A percentile compares a stretch with the other conserved stretches of the same genome.
Conservation (phyloP, 2,329 filamentous ascomycete species). For the Plenodomus biglobosus region DNA sequence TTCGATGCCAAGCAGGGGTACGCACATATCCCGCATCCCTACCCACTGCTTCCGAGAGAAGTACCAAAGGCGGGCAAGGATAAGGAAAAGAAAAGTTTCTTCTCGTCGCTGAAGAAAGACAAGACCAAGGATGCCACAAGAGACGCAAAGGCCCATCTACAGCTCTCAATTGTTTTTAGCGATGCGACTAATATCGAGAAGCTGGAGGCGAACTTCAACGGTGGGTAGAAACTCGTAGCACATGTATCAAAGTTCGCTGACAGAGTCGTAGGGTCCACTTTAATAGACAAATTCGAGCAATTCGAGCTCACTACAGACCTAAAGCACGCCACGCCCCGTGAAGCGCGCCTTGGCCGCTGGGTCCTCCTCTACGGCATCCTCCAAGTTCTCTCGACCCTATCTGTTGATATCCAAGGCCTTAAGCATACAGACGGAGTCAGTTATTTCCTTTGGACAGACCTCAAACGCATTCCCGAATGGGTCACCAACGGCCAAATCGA, state of each 20-base stretch:
- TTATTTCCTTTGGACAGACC: conserved; percentile 46
- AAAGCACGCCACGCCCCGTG: conserved; percentile 38
- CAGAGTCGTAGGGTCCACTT: conserved; percentile 33
- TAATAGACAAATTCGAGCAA: conserved; percentile 46
- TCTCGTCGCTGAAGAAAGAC: conserved; percentile 40
- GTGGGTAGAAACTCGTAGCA: conserved; percentile 17
- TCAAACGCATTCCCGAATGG: conserved; percentile 44
- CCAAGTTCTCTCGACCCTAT: conserved; percentile 47
- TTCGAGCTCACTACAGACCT: conserved; percentile 45
- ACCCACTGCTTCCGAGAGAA: conserved; percentile 60
- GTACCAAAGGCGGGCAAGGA: conserved; percentile 27
- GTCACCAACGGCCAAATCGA: conserved; percentile 32
- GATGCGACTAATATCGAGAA: conserved; percentile 47
- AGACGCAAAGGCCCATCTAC: conserved; percentile 45
- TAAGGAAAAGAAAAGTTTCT: conserved; percentile 40
- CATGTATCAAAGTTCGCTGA: conserved; percentile 8
- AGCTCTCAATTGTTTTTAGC: conserved; percentile 44
- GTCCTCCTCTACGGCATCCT: conserved; percentile 48
- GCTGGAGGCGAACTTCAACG: conserved; percentile 40
- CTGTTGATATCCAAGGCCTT: conserved; percentile 46
- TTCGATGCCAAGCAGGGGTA: conserved; percentile 65
- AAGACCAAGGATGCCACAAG: conserved; percentile 35
- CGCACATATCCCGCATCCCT: conserved; percentile 58
- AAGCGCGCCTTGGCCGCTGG: conserved; percentile 50
- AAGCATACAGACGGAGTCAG: conserved; percentile 41